Percentiles rank a stretch among this genome's conserved stretches.
These are phyloP conservation scores for Boletus smithii DNA, from an alignment of 1,284 basidiomycete genomes.

Conservation along the genomic window DNA sequence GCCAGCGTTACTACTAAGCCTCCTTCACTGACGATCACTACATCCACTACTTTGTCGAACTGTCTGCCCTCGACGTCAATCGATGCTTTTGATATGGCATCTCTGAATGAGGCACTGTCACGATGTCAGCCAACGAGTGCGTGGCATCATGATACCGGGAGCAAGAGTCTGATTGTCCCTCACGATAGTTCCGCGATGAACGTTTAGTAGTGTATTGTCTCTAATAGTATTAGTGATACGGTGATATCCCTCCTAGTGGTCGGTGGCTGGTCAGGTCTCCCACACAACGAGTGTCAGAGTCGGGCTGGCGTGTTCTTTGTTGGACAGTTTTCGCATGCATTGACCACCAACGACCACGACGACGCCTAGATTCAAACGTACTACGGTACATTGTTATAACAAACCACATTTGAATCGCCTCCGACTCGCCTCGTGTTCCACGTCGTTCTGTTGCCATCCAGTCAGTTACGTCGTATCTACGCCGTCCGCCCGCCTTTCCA, in stretches of 20 bases:
- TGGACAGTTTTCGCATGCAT: background rate
- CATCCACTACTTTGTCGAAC: conserved; percentile 20
- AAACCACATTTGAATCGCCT: background rate
- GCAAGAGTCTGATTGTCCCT: too few relatives aligned
- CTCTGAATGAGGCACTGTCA: conserved; percentile 39
- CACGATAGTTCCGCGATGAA: conserved; percentile 5
- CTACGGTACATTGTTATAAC: background rate
- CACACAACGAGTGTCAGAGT: too few relatives aligned
- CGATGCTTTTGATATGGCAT: conserved; percentile 38
- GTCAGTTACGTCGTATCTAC: conserved; percentile 6
- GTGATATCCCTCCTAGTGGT: conserved; percentile 3
- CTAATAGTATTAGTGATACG: conserved; percentile 13
- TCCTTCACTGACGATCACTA: conserved; percentile 14
- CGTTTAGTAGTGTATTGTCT: conserved; percentile 9
- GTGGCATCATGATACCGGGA: conserved; percentile 11
- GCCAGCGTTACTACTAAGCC: conserved; percentile 4
- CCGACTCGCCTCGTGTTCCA: conserved; percentile 20
- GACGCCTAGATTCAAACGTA: conserved; percentile 1
- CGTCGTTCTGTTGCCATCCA: conserved; percentile 17
- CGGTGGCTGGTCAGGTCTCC: conserved; percentile 5
- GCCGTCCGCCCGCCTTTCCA: background rate
- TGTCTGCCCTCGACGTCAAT: conserved; percentile 25
- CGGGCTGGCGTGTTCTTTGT: too few relatives aligned
- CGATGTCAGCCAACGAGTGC: conserved; percentile 31
- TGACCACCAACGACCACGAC: conserved; percentile 1